A percentile compares a stretch with the other conserved stretches of the same genome.
phyloP scores from a whole-genome alignment of 192 early-diverging fungal genomes.

The Backusella parvicylindrica region DNA sequence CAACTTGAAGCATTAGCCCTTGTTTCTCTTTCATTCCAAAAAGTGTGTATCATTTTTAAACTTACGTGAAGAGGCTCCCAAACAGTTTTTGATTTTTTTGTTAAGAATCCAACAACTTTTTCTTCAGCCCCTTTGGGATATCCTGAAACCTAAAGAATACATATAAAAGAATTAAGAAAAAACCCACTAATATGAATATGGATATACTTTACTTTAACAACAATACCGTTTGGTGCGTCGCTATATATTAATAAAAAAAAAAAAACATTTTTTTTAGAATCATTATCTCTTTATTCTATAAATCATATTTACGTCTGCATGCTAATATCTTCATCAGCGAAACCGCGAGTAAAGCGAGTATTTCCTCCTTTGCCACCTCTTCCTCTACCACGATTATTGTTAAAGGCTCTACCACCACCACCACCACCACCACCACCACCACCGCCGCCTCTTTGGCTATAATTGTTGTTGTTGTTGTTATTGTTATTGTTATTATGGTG shows the following conservation, averaged over 20 bases:
- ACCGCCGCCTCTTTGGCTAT: not conserved
- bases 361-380: not conserved
- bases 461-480: not conserved
- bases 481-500: not conserved
- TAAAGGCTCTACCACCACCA: constrained; percentile 3
- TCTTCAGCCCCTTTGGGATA: constrained; percentile 22
- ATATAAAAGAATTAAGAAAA: not conserved
- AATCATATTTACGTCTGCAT: constrained; percentile 11
- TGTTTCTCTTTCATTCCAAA: not conserved
- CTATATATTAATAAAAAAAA: not conserved
- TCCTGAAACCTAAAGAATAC: constrained; percentile 10
- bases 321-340: constrained; percentile 21
- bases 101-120: constrained; percentile 12
- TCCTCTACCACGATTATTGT: constrained; percentile 17
- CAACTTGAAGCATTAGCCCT: too few species aligned
- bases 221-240: not conserved
- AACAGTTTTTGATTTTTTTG: constrained; percentile 15
- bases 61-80: constrained; percentile 27
- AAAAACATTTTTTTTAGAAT: not conserved
- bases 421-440: too few species aligned
- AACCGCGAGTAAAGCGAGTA: constrained; percentile 6
- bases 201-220: constrained; percentile 16
- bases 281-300: not conserved
- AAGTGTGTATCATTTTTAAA: too few species aligned
- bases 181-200: too few species aligned